A percentile compares a stretch with the other conserved stretches of the same genome.
These are phyloP conservation scores for Pochonia chlamydosporia DNA, from an alignment of 2,329 filamentous ascomycete species.

Conservation along the genomic window DNA sequence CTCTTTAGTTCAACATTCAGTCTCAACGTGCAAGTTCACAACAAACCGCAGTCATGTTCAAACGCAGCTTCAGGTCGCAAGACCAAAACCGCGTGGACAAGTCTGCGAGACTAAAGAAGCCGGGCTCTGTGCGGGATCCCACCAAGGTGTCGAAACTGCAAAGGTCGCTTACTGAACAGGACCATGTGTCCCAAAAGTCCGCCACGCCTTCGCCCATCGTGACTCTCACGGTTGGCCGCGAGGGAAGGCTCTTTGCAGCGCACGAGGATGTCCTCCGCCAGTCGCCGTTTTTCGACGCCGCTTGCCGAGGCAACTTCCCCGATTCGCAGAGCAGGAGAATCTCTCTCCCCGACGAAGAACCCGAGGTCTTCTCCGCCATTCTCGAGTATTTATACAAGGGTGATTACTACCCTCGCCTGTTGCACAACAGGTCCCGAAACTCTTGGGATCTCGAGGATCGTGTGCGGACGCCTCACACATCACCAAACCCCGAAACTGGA, in stretches of 20 bases:
- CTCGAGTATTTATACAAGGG: conserved; percentile 98
- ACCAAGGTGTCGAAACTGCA: conserved; percentile 81
- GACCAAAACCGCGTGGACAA: conserved; percentile 75
- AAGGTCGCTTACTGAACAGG: conserved; percentile 64
- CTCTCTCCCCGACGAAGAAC: conserved; percentile 71
- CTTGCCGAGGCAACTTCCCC: conserved; percentile 66
- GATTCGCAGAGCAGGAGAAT: conserved; percentile 72
- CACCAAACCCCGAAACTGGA: conserved; percentile 45
- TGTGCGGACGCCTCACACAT: conserved; percentile 35
- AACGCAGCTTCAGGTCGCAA: conserved; percentile 79
- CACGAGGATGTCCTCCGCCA: conserved; percentile 87
- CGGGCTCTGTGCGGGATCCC: conserved; percentile 56
- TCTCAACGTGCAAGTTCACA: neutral
- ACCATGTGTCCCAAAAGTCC: conserved; percentile 23
- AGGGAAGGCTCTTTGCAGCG: conserved; percentile 87
- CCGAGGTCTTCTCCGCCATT: conserved; percentile 86
- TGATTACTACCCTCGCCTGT: conserved; percentile 85
- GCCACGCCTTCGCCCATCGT: conserved; percentile 64
- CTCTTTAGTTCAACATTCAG: conserved; percentile 17
- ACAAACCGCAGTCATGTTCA: conserved; percentile 66
- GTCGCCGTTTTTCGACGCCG: conserved; percentile 76
- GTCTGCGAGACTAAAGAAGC: conserved; percentile 71
- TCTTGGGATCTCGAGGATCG: conserved; percentile 83
- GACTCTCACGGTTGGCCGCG: conserved; percentile 76
- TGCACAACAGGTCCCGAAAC: conserved; percentile 80